phyloP scores from a whole-genome alignment of 352 stramenopile genomes.

The Globisporangium alternatum region DNA sequence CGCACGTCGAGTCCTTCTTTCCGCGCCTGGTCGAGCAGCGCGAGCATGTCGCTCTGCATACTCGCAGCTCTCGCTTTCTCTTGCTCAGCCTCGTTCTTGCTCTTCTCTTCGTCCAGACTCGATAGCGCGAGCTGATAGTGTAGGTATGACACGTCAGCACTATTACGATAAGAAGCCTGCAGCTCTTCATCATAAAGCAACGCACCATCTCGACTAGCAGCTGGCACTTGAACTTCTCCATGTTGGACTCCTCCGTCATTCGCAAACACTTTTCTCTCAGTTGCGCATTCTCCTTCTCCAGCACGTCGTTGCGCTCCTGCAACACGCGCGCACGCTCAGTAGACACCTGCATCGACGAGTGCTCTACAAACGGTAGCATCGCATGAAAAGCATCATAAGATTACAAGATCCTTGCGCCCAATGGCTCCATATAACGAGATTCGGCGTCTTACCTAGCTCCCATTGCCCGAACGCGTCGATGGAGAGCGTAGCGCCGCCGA shows the following conservation, averaged over 20 bases:
- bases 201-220: slow-evolving; percentile 84
- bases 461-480: slow-evolving; percentile 48
- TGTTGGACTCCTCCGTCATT: slow-evolving; percentile 77
- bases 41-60: slow-evolving; percentile 60
- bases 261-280: slow-evolving; percentile 56
- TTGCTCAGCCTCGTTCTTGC: slow-evolving; percentile 49
- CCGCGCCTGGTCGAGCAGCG: slow-evolving; percentile 68
- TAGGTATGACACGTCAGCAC: neutral
- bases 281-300: slow-evolving; percentile 63
- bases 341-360: slow-evolving; percentile 47
- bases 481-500: slow-evolving; percentile 48
- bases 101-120: slow-evolving; percentile 81
- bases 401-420: neutral
- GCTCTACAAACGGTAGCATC: slow-evolving; percentile 31
- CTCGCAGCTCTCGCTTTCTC: slow-evolving; percentile 58
- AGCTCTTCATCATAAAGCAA: neutral
- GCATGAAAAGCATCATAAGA: neutral
- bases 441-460: slow-evolving; percentile 51
- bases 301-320: slow-evolving; percentile 35
- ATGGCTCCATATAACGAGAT: neutral
- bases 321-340: slow-evolving; percentile 32
- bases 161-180: too few species aligned
- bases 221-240: slow-evolving; percentile 89
- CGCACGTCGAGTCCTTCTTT: slow-evolving; percentile 64
- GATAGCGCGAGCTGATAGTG: slow-evolving; percentile 59